These are phyloP conservation scores for Neonectria neomacrospora DNA, from an alignment of 2,329 filamentous ascomycete genomes.

Conservation along the genomic window DNA sequence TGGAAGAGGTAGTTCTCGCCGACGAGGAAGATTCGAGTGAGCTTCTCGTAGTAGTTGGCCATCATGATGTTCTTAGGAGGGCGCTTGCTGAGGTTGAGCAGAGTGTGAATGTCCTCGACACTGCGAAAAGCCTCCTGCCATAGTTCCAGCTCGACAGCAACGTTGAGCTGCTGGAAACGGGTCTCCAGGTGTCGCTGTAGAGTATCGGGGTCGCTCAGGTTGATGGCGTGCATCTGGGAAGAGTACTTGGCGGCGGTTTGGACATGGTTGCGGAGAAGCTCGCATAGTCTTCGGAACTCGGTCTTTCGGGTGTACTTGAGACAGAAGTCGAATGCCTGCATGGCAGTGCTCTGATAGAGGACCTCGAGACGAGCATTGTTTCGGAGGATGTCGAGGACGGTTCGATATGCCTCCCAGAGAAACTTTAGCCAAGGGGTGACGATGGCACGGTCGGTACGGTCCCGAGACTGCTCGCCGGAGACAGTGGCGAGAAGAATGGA, in stretches of 20 bases:
- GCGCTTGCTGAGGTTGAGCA: slow-evolving; percentile 97
- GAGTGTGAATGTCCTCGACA: slow-evolving; percentile 97
- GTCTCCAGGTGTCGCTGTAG: slow-evolving; percentile 97
- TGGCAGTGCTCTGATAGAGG: slow-evolving; percentile 97
- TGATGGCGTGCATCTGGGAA: slow-evolving; percentile 99
- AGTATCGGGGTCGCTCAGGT: slow-evolving; percentile 96
- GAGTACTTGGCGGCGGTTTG: slow-evolving; percentile 99
- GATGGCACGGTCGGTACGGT: slow-evolving; percentile 96
- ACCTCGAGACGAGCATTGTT: slow-evolving; percentile 98
- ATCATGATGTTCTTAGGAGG: slow-evolving; percentile 99
- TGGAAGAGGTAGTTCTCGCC: slow-evolving; percentile 99
- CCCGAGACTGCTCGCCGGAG: slow-evolving; percentile 95
- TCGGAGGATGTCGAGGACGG: slow-evolving; percentile 96
- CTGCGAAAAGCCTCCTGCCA: slow-evolving; percentile 99
- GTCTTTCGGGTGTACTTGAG: slow-evolving; percentile 98
- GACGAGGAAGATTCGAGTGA: slow-evolving; percentile 97
- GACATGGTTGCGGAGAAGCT: slow-evolving; percentile 97
- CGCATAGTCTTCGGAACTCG: slow-evolving; percentile 97
- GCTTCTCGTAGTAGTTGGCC: slow-evolving; percentile 99
- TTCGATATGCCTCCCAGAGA: slow-evolving; percentile 98
- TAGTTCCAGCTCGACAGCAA: slow-evolving; percentile 95
- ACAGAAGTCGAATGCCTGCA: slow-evolving; percentile 99
- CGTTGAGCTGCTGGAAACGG: slow-evolving; percentile 97
- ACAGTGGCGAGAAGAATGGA: slow-evolving; percentile 98
- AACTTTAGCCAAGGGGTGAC: slow-evolving; percentile 99